Percentiles rank a stretch among this genome's conserved stretches.
Evolutionary conservation across 164 flowering plant species (phyloP).

Genomic region (Berberis vulgaris): DNA sequence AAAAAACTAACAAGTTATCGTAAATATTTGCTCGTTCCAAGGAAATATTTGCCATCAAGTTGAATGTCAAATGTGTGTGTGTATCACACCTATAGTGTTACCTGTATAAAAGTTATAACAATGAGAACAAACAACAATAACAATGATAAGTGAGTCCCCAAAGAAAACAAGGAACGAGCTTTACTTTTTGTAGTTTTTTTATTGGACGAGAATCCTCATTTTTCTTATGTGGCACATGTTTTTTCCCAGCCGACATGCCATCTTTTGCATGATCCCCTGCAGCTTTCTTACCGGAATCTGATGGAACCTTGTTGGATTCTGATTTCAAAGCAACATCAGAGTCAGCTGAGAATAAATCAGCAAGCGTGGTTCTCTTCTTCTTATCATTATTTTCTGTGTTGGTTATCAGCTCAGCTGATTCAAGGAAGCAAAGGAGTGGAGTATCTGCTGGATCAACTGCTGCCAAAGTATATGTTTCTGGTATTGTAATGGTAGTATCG

Average conservation of each 20-base stretch:
- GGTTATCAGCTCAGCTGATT: neutral
- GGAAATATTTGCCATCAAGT: too few relatives aligned
- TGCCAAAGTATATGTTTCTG: neutral
- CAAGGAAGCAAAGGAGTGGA: too few relatives aligned
- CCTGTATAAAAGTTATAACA: too few relatives aligned
- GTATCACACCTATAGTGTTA: too few relatives aligned
- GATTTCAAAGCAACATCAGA: slow-evolving; percentile 9
- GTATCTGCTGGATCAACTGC: too few relatives aligned
- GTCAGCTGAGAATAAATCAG: slow-evolving; percentile 58
- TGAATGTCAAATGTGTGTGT: too few relatives aligned
- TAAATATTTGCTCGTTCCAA: too few relatives aligned
- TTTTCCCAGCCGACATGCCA: slow-evolving; percentile 35
- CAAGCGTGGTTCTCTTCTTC: slow-evolving; percentile 48
- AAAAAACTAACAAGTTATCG: too few relatives aligned
- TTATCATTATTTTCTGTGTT: neutral
- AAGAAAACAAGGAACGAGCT: neutral
- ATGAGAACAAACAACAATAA: neutral
- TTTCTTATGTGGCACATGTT: slow-evolving; percentile 24
- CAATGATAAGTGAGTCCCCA: neutral
- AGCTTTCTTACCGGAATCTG: slow-evolving; percentile 11
- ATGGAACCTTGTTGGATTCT: neutral
- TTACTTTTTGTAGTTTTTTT: slow-evolving; percentile 43
- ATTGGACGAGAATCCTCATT: slow-evolving; percentile 37
- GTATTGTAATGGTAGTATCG: neutral
- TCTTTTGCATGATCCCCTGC: slow-evolving; percentile 11